phyloP scores from a whole-genome alignment of 176 grass and related monocot species.

The Oryza punctata region DNA sequence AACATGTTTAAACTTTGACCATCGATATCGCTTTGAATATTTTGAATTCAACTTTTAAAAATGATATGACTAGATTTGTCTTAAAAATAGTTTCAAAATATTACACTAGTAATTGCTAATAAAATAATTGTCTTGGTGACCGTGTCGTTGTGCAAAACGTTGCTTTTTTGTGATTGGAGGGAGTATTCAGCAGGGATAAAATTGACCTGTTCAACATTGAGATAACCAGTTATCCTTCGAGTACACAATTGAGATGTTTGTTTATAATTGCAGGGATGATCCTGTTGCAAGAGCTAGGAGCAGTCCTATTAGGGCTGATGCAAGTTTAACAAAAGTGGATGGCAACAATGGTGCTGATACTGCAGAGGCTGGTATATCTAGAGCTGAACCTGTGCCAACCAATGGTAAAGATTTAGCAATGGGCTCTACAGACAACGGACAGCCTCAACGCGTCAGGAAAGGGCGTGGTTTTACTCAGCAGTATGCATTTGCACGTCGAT shows the following conservation, averaged over 20 bases:
- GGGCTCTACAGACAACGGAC: slow-evolving; percentile 43
- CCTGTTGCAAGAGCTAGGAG: slow-evolving; percentile 34
- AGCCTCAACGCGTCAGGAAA: slow-evolving; percentile 67
- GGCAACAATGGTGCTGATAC: slow-evolving; percentile 27
- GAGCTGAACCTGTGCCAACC: slow-evolving; percentile 44
- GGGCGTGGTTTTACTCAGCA: slow-evolving; percentile 76
- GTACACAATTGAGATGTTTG: slow-evolving; percentile 9
- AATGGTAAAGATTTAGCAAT: slow-evolving; percentile 40
- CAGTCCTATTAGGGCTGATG: slow-evolving; percentile 20
- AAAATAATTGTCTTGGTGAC: too few relatives aligned
- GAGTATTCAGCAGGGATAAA: neutral
- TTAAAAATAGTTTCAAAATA: too few relatives aligned
- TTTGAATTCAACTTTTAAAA: too few relatives aligned
- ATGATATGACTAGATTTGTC: too few relatives aligned
- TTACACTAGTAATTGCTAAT: too few relatives aligned
- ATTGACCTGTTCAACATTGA: slow-evolving; percentile 18
- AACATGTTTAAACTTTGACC: too few relatives aligned
- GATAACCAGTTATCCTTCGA: neutral
- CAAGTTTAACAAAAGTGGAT: slow-evolving; percentile 19
- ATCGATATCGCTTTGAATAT: too few relatives aligned
- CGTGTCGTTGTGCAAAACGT: too few relatives aligned
- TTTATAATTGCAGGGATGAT: slow-evolving; percentile 42
- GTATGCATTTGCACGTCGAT: slow-evolving; percentile 68
- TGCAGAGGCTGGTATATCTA: slow-evolving; percentile 38
- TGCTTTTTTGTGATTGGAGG: too few relatives aligned